Evolutionary conservation across 176 grass and related monocot genomes (phyloP).

Genomic region (Oryza coarctata): DNA sequence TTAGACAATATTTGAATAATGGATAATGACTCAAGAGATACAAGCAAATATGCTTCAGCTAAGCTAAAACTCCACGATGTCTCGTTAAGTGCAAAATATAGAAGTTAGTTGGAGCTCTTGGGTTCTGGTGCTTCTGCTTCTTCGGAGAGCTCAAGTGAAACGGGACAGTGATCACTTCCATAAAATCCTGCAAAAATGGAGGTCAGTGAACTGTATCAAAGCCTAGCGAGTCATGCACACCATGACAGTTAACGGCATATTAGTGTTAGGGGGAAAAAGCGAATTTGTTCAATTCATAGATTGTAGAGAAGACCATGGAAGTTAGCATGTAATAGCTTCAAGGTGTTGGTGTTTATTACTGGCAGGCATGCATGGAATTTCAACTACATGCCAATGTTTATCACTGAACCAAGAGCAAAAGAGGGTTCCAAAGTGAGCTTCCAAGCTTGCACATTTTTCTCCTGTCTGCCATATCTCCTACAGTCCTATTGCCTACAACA

Average conservation of each 20-base stretch:
- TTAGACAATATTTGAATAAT: not conserved
- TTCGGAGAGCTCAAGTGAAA: constrained; percentile 42
- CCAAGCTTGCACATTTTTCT: too few relatives aligned
- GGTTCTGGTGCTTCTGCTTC: constrained; percentile 12
- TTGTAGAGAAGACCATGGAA: not conserved
- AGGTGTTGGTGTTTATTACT: too few relatives aligned
- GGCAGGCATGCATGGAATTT: too few relatives aligned
- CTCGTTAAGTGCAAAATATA: not conserved
- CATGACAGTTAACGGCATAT: not conserved
- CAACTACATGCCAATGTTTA: too few relatives aligned
- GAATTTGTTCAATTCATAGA: not conserved
- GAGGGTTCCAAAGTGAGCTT: too few relatives aligned
- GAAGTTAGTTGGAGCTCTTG: constrained; percentile 17
- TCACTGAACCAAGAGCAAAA: too few relatives aligned
- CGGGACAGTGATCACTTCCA: constrained; percentile 57
- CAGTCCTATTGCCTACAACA: too few relatives aligned
- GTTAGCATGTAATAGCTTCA: too few relatives aligned
- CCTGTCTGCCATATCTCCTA: too few relatives aligned
- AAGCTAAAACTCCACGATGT: constrained; percentile 11
- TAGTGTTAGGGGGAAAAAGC: not conserved
- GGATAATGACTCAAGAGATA: not conserved
- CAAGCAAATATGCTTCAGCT: not conserved
- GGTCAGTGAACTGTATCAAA: not conserved
- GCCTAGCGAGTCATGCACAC: not conserved
- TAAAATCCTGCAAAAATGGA: constrained; percentile 46